Base-by-base conservation (phyloP, 805 yeast genomes). In the Yamadazyma sp. region DNA sequence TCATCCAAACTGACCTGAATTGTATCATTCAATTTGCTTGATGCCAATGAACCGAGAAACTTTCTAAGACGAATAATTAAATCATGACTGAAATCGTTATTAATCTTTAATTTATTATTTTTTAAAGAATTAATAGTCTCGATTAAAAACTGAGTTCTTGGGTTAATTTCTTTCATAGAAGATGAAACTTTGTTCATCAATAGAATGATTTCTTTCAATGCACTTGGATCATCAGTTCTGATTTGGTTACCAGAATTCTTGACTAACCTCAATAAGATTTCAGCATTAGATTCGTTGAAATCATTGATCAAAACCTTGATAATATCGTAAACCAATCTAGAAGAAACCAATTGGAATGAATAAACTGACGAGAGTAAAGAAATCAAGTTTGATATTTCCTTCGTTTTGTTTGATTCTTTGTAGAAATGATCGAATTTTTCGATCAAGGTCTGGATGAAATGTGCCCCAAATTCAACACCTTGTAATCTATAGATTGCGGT, bases 381-480 rank as follows among this genome's bases (percentile, higher is more conserved):
- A n/a, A 85, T 59, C 35, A 86, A 53, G 51, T 91, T 91, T 12
- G 76, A 67, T 4, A 80, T 70, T 43, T 76, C 78, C 33, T 69
- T 73, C 0, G 63, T 56, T 19, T 55, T 55, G 2, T 41, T 28
- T 2, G 51, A 36, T 4, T 57, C 57, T 4, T 59, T 52, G 26
- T 70, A 64, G 35, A 49, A 55, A 3, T 49, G 49, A 23, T 82
- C 80, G 48, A 85, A 78, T 37, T 67, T 70, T 42, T 86, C 95
- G n/a, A 89, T 84, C 36, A 85, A 53, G 0, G 76, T 69, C 53
- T 93, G 98, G 22, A 88, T 69, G 40, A 88, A 82, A 47, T 67
- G 75, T 0, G 97, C 98, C 40, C 96, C 97, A 56, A 87, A 83
- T 43, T 87, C 96, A 24, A 80, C 76, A 14, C 98, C 98, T 47